These are phyloP conservation scores for Liriodendron chinense DNA, from an alignment of 164 flowering plant species.

Conservation along the genomic window DNA sequence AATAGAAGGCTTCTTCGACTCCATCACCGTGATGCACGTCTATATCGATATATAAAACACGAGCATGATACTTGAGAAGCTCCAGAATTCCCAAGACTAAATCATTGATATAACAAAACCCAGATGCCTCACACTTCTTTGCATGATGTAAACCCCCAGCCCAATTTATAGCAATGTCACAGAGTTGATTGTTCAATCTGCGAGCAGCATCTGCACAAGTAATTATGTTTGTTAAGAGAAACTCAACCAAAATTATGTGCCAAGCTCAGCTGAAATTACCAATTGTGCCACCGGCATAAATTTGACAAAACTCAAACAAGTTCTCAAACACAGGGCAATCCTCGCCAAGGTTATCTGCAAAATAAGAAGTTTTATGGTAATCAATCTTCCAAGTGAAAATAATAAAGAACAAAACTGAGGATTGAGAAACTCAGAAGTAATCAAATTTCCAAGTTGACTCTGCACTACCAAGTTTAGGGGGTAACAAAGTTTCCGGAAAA, in stretches of 20 bases:
- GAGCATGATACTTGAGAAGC: constrained; percentile 88
- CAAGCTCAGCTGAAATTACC: constrained; percentile 41
- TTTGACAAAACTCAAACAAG: constrained; percentile 94
- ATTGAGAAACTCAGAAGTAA: background rate
- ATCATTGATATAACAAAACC: constrained; percentile 97
- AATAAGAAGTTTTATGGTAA: background rate
- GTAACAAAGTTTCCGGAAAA: too few species aligned
- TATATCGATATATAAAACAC: constrained; percentile 90
- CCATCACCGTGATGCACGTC: constrained; percentile 99
- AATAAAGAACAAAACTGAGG: background rate
- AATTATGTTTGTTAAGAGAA: background rate
- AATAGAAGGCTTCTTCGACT: constrained; percentile 97
- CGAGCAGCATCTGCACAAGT: constrained; percentile 82
- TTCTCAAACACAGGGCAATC: constrained; percentile 98
- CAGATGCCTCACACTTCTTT: constrained; percentile 96
- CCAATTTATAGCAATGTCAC: constrained; percentile 99
- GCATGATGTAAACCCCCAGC: constrained; percentile 99
- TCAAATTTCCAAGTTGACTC: background rate
- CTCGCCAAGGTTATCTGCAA: constrained; percentile 90
- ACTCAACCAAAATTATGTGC: background rate
- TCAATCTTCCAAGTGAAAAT: background rate
- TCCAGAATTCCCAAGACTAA: constrained; percentile 93
- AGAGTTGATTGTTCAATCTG: constrained; percentile 77
- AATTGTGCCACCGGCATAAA: constrained; percentile 98
- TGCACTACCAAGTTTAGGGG: background rate